phyloP scores from a whole-genome alignment of 495 filamentous ascomycete species.

The Penicillium desertorum region DNA sequence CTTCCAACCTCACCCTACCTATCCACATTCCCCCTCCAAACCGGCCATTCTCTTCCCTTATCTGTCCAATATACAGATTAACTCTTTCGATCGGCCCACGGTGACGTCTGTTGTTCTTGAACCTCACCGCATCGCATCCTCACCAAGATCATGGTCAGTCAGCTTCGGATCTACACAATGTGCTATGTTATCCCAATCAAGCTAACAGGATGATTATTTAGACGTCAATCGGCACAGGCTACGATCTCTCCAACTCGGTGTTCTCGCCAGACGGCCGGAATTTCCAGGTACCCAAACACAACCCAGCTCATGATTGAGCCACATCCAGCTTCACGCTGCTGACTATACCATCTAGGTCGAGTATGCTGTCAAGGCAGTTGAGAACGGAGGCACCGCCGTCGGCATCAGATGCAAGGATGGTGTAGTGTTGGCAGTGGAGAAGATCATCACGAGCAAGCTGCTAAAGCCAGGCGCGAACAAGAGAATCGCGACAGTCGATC shows the following conservation, averaged over 20 bases:
- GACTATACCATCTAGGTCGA: constrained; percentile 61
- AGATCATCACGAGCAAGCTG: constrained; percentile 92
- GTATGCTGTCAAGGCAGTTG: constrained; percentile 97
- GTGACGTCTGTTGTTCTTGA: constrained; percentile 10
- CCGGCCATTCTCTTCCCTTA: not conserved
- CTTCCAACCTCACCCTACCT: constrained; percentile 22
- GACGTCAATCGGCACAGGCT: constrained; percentile 99
- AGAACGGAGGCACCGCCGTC: constrained; percentile 95
- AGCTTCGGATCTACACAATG: not conserved
- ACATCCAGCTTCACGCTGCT: constrained; percentile 4
- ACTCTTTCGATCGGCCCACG: constrained; percentile 10
- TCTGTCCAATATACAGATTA: not conserved
- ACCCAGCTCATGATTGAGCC: constrained; percentile 8
- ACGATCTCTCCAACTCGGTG: constrained; percentile 98
- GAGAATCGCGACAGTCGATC: constrained; percentile 90
- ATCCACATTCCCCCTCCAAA: constrained; percentile 6
- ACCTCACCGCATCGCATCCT: constrained; percentile 14
- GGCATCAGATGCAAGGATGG: constrained; percentile 97
- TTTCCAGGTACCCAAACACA: constrained; percentile 66
- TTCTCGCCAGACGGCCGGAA: constrained; percentile 98
- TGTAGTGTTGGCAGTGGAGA: constrained; percentile 94
- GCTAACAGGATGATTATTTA: constrained; percentile 34
- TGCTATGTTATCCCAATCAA: constrained; percentile 1
- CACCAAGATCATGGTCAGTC: constrained; percentile 37
- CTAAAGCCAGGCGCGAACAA: constrained; percentile 93